These are phyloP conservation scores for Herpetospermum pedunculosum DNA, from an alignment of 306 rosid genomes.

Conservation along the genomic window DNA sequence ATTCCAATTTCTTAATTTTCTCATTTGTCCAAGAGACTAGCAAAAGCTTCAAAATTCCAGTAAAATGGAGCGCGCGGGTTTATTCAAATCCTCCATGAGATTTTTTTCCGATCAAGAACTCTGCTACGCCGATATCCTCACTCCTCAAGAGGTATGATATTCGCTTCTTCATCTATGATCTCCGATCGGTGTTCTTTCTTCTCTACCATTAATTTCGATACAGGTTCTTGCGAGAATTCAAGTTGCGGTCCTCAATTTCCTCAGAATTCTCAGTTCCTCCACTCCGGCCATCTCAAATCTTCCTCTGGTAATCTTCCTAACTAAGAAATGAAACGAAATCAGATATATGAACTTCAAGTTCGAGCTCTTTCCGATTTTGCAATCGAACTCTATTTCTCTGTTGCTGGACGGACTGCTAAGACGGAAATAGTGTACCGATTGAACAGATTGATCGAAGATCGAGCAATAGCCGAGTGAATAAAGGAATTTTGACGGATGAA, in stretches of 20 bases:
- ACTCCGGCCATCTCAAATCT: conserved; percentile 69
- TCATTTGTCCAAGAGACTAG: not conserved
- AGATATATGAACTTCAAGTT: not conserved
- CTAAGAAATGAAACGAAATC: not conserved
- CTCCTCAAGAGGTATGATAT: conserved; percentile 38
- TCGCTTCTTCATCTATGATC: not conserved
- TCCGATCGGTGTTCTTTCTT: not conserved
- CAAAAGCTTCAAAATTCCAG: not conserved
- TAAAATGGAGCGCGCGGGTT: conserved; percentile 32
- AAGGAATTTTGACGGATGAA: conserved; percentile 43
- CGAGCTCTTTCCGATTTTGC: not conserved
- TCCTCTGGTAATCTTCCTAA: conserved; percentile 40
- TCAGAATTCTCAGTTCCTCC: conserved; percentile 53
- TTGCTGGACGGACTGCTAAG: not conserved
- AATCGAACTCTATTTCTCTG: not conserved
- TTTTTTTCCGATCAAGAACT: conserved; percentile 79
- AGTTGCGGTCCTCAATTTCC: conserved; percentile 73
- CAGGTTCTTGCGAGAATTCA: conserved; percentile 80
- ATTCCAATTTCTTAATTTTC: too few species aligned
- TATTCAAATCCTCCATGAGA: conserved; percentile 28
- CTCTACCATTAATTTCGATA: not conserved
- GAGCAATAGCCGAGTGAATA: conserved; percentile 51
- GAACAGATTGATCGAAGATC: conserved; percentile 47
- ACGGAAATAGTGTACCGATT: not conserved
- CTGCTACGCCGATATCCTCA: conserved; percentile 57